A percentile compares a stretch with the other conserved stretches of the same genome.
These are phyloP conservation scores for Suillus hirtellus DNA, from an alignment of 768 basidiomycete genomes.

Conservation along the genomic window DNA sequence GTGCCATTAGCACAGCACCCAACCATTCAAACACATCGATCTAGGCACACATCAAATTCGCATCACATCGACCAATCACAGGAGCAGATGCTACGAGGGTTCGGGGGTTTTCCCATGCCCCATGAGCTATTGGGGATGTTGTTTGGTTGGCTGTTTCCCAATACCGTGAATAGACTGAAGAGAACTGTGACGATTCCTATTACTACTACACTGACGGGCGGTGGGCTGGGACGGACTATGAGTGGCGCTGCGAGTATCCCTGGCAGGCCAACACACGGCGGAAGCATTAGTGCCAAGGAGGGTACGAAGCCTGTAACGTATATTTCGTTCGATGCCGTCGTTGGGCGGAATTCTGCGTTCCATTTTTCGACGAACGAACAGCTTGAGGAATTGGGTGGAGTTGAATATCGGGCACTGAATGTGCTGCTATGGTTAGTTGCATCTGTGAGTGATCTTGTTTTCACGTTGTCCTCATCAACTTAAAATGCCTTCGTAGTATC, in stretches of 20 bases:
- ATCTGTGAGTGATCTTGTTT: constrained; percentile 48
- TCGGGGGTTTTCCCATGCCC: constrained; percentile 79
- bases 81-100: constrained; percentile 43
- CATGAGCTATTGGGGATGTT: constrained; percentile 51
- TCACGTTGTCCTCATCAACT: not conserved
- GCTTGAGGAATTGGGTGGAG: constrained; percentile 88
- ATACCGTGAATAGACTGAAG: constrained; percentile 53
- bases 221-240: constrained; percentile 27
- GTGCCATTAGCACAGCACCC: constrained; percentile 20
- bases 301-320: constrained; percentile 69
- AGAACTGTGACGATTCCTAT: constrained; percentile 76
- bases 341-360: constrained; percentile 82
- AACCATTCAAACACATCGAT: constrained; percentile 17
- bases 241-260: constrained; percentile 33
- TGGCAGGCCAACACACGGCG: constrained; percentile 5
- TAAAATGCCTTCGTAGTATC: constrained; percentile 59
- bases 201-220: constrained; percentile 54
- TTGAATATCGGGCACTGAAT: constrained; percentile 86
- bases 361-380: constrained; percentile 73
- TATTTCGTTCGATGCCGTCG: constrained; percentile 80
- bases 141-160: constrained; percentile 63
- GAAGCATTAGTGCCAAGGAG: constrained; percentile 26
- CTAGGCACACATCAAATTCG: constrained; percentile 11
- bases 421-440: constrained; percentile 81
- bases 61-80: constrained; percentile 15